Percentiles rank a stretch among this genome's conserved stretches.
Evolutionary conservation across 108 stramenopile species (phyloP).

Genomic region (Epithemia pelagica): DNA sequence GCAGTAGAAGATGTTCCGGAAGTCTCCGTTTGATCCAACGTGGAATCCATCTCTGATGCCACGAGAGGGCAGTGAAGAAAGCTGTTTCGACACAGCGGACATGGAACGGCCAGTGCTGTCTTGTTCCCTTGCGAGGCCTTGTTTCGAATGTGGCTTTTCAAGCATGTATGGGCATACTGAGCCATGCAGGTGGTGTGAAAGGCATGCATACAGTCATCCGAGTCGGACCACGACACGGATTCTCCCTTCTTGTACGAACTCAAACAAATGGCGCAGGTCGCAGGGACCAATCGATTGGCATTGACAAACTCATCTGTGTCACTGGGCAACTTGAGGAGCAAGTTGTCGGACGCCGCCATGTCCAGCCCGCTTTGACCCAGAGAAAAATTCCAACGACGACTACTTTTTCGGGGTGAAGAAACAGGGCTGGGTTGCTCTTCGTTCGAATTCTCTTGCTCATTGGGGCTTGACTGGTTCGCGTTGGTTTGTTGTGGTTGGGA

Average conservation of each 20-base stretch:
- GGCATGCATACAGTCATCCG: slow-evolving; percentile 52
- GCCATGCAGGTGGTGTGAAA: slow-evolving; percentile 67
- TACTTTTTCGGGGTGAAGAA: not conserved
- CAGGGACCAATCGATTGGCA: slow-evolving; percentile 33
- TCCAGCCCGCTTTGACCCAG: not conserved
- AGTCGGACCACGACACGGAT: slow-evolving; percentile 60
- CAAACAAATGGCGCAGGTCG: slow-evolving; percentile 66
- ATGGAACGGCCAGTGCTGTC: not conserved
- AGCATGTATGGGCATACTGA: not conserved
- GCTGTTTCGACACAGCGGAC: not conserved
- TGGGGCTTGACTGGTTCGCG: not conserved
- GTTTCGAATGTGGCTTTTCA: not conserved
- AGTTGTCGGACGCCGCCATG: not conserved
- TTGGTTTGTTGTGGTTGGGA: not conserved
- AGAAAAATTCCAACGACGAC: not conserved
- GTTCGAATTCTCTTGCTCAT: not conserved
- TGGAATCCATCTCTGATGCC: too few relatives aligned
- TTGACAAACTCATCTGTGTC: not conserved
- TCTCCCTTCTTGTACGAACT: slow-evolving; percentile 48
- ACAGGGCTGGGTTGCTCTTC: not conserved
- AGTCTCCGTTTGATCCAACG: too few relatives aligned
- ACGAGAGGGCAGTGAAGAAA: too few relatives aligned
- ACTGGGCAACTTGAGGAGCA: not conserved
- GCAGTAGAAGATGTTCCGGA: too few relatives aligned
- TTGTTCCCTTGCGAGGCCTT: not conserved